Evolutionary conservation across 2,329 filamentous ascomycete species (phyloP), one percentile per base, ranked within the genome.

Genomic region (Xenoacremonium recifei): DNA sequence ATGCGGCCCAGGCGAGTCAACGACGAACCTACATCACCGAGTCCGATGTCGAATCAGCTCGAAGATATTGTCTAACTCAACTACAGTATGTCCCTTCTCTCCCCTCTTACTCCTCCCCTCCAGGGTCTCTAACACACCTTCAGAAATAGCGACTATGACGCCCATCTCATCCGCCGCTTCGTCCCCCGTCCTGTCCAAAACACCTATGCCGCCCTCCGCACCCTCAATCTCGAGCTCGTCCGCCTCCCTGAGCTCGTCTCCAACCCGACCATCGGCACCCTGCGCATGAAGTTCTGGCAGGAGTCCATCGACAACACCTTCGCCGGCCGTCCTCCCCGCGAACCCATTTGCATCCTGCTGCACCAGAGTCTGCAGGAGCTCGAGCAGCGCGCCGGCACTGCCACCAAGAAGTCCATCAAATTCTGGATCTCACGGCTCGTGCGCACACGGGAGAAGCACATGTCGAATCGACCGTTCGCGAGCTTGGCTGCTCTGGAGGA

Each of bases 211-310:
- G 89, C 91, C 45, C 82, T 99, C 44, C 87, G 92, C 49, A 87
- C 91, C 37, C 83, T 99, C 65, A 99, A 99, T 62, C 79, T 97
- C 57, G 92, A 96, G 65, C 80, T 96, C 46, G 88, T 92, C 33
- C 81, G 88, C 43, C 86, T 97, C 48, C 89, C 93, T 43, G 92
- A 97, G 67, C 82, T 87, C 11, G 91, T 93, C 16, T 93, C 88
- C 35, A 93, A 87, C 47, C 82, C 87, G n/a, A 85, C 85, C 4
- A 87, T 97, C 47, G 92, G 89, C 37, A 76, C 84, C 39, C 82
- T 97, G 76, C 89, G 93, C 50, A 85, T 96, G 67, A 89, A 96
- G 64, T 97, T 97, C 72, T 97, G 93, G 88, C 82, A 88, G 37
- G 91, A 97, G 55, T 82, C 88, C 4, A 72, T 99, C 38, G 79